Conservation (phyloP, 768 basidiomycete genomes). For the Cubamyces lactineus region DNA sequence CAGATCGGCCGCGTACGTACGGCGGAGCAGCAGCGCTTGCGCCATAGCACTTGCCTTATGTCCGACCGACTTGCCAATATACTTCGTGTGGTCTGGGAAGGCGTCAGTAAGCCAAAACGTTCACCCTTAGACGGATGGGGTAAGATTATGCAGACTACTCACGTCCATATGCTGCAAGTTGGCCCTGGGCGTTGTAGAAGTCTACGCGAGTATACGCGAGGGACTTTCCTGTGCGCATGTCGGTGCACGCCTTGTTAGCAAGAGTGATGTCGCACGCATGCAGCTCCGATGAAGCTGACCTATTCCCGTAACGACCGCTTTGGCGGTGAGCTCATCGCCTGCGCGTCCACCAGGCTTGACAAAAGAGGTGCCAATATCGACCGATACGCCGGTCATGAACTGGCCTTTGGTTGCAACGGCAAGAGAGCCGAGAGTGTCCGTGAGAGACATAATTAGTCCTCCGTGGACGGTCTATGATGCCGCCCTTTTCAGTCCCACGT, state of each 20-base stretch:
- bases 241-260: background rate
- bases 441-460: constrained; percentile 78
- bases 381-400: constrained; percentile 87
- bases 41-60: constrained; percentile 39
- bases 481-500: constrained; percentile 3
- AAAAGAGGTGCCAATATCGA: constrained; percentile 78
- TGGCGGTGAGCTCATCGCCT: constrained; percentile 69
- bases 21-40: constrained; percentile 35
- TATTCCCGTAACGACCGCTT: constrained; percentile 68
- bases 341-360: constrained; percentile 73
- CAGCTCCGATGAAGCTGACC: constrained; percentile 43
- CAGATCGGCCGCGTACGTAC: background rate
- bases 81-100: constrained; percentile 78
- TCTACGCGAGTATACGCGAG: constrained; percentile 83
- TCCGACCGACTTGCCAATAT: constrained; percentile 67
- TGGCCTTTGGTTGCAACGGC: constrained; percentile 83
- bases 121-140: constrained; percentile 1
- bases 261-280: background rate
- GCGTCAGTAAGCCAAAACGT: background rate
- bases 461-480: constrained; percentile 64
- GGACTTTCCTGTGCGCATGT: constrained; percentile 60
- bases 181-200: constrained; percentile 65
- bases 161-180: constrained; percentile 84
- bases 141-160: constrained; percentile 29
- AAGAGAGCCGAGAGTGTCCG: constrained; percentile 83